Conservation (phyloP, 2,329 filamentous ascomycete genomes). For the Pseudocercospora fijiensis region DNA sequence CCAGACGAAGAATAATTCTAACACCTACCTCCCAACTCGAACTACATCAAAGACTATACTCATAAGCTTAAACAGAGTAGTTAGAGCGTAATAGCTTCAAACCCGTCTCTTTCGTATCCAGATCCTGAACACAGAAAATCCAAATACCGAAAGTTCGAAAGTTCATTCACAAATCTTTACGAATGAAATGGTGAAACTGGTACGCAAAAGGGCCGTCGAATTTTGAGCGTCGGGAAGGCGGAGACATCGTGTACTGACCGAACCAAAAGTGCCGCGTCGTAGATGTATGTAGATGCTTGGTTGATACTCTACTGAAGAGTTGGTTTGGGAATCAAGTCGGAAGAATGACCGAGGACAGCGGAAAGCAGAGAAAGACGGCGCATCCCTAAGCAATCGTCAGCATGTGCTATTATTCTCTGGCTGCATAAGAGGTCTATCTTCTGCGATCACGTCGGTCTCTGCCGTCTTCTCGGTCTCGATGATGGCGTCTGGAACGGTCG, state of each 20-base stretch:
- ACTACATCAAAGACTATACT: too few species aligned
- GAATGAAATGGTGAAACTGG: not conserved
- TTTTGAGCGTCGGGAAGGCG: not conserved
- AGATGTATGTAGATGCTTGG: too few species aligned
- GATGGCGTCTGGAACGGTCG: slow-evolving; percentile 26
- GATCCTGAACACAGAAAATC: not conserved
- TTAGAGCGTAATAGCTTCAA: too few species aligned
- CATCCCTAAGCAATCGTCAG: slow-evolving; percentile 20
- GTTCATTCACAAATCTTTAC: not conserved
- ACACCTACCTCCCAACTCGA: too few species aligned
- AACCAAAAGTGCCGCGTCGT: not conserved
- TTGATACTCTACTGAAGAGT: not conserved
- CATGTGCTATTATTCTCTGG: slow-evolving; percentile 12
- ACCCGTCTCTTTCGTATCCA: too few species aligned
- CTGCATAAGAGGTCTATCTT: slow-evolving; percentile 17
- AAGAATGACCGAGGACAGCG: slow-evolving; percentile 1
- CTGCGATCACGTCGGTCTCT: slow-evolving; percentile 21
- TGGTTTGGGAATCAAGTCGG: slow-evolving; percentile 4
- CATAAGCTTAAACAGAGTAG: too few species aligned
- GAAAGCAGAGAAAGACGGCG: not conserved
- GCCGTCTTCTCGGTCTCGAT: slow-evolving; percentile 24
- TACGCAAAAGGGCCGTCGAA: not conserved
- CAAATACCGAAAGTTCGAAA: not conserved
- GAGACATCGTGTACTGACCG: slow-evolving; percentile 3
- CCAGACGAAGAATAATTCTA: too few species aligned